Conservation (phyloP, 2,329 filamentous ascomycete genomes). For the Albophoma yamanashiensis region DNA sequence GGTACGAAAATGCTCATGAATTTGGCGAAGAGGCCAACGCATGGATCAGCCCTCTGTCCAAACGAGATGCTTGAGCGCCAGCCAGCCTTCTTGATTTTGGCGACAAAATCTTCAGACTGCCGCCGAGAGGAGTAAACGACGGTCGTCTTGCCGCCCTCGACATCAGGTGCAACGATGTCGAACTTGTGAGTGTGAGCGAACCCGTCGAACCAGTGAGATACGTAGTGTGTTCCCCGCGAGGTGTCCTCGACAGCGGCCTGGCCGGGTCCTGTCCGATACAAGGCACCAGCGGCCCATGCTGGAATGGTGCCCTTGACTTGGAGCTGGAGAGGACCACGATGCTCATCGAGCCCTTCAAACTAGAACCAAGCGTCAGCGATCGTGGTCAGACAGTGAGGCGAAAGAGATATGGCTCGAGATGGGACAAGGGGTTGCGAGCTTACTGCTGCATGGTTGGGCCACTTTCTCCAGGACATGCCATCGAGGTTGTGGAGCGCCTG, state of each 20-base stretch:
- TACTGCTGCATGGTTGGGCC: constrained; percentile 39
- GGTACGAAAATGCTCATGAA: constrained; percentile 49
- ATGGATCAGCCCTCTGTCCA: constrained; percentile 63
- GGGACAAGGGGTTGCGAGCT: constrained; percentile 6
- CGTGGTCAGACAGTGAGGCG: not conserved
- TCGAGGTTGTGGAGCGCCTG: constrained; percentile 15
- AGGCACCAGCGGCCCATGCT: constrained; percentile 55
- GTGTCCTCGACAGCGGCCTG: constrained; percentile 49
- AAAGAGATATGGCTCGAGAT: not conserved
- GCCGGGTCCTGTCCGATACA: constrained; percentile 68
- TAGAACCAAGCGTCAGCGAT: constrained; percentile 18
- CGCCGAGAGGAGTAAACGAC: constrained; percentile 64
- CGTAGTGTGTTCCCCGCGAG: constrained; percentile 45
- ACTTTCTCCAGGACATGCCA: constrained; percentile 25
- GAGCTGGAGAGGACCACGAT: constrained; percentile 54
- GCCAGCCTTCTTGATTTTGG: constrained; percentile 50
- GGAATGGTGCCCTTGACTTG: constrained; percentile 57
- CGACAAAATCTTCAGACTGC: constrained; percentile 53
- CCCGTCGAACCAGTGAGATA: constrained; percentile 75
- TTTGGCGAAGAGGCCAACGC: constrained; percentile 62
- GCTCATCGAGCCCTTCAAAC: constrained; percentile 59
- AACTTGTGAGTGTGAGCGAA: constrained; percentile 64
- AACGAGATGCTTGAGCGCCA: constrained; percentile 49
- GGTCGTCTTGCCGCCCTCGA: constrained; percentile 12
- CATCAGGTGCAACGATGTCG: constrained; percentile 42